Percentiles rank a stretch among this genome's conserved stretches.
Conservation (phyloP, 2,329 filamentous ascomycete species). For the Microcyclosporella mali region DNA sequence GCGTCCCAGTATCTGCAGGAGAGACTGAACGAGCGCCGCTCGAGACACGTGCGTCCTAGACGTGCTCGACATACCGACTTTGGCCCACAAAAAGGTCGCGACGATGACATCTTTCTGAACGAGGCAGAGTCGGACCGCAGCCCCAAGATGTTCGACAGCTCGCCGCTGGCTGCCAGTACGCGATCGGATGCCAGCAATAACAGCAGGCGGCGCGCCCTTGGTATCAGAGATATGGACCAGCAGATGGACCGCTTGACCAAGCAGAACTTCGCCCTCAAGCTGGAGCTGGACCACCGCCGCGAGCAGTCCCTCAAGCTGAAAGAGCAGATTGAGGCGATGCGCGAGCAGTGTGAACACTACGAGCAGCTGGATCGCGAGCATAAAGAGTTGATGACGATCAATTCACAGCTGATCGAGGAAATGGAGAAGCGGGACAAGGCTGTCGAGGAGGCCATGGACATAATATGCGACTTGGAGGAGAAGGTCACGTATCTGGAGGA, state of each 20-base stretch:
- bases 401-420: slow-evolving; percentile 53
- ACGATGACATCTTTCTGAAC: slow-evolving; percentile 34
- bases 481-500: slow-evolving; percentile 25
- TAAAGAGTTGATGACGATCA: slow-evolving; percentile 51
- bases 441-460: slow-evolving; percentile 62
- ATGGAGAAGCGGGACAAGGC: slow-evolving; percentile 64
- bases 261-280: slow-evolving; percentile 70
- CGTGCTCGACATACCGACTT: slow-evolving; percentile 31
- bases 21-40: slow-evolving; percentile 30
- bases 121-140: slow-evolving; percentile 24
- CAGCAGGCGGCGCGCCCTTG: slow-evolving; percentile 37
- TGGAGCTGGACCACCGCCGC: slow-evolving; percentile 64
- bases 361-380: slow-evolving; percentile 34
- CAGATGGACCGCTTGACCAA: slow-evolving; percentile 64
- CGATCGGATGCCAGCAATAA: slow-evolving; percentile 18
- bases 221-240: slow-evolving; percentile 63
- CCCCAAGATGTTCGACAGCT: slow-evolving; percentile 25
- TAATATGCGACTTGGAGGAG: slow-evolving; percentile 62
- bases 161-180: slow-evolving; percentile 19
- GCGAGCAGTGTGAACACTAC: slow-evolving; percentile 43
- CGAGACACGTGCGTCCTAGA: slow-evolving; percentile 26
- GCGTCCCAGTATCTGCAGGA: slow-evolving; percentile 33
- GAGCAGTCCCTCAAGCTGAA: slow-evolving; percentile 58
- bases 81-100: slow-evolving; percentile 24
- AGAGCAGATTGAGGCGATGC: slow-evolving; percentile 50